Evolutionary conservation across 129 eudicot species (phyloP).

Genomic region (Tanacetum coccineum): DNA sequence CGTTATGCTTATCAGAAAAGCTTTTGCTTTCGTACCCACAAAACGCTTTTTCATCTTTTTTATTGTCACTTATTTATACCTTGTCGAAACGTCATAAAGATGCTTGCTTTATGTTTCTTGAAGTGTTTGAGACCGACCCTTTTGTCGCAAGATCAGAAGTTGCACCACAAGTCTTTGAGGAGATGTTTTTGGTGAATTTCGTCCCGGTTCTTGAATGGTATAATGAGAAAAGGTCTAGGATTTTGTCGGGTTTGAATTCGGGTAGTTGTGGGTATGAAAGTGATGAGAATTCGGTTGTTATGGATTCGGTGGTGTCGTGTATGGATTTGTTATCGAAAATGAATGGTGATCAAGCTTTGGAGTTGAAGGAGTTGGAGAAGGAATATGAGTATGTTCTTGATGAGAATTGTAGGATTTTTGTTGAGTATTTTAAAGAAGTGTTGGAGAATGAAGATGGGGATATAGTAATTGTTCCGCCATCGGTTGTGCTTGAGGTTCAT

Average conservation of each 20-base stretch:
- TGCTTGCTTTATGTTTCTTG: slow-evolving; percentile 41
- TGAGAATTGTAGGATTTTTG: slow-evolving; percentile 60
- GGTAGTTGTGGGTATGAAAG: slow-evolving; percentile 38
- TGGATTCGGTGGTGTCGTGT: slow-evolving; percentile 50
- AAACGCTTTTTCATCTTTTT: slow-evolving; percentile 50
- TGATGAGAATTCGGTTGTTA: slow-evolving; percentile 49
- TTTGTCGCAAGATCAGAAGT: slow-evolving; percentile 48
- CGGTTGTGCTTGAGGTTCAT: slow-evolving; percentile 34
- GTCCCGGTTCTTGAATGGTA: slow-evolving; percentile 62
- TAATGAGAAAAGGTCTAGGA: slow-evolving; percentile 43
- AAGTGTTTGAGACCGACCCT: slow-evolving; percentile 41
- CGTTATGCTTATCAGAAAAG: slow-evolving; percentile 59
- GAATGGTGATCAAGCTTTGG: slow-evolving; percentile 58
- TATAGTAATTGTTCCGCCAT: slow-evolving; percentile 42
- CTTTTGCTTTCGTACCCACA: slow-evolving; percentile 47
- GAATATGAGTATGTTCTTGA: slow-evolving; percentile 66
- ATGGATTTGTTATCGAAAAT: slow-evolving; percentile 44
- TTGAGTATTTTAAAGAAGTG: slow-evolving; percentile 50
- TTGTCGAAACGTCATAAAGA: slow-evolving; percentile 36
- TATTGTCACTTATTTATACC: slow-evolving; percentile 44
- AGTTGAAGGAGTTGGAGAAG: slow-evolving; percentile 68
- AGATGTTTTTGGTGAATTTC: slow-evolving; percentile 54
- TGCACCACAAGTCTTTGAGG: slow-evolving; percentile 62
- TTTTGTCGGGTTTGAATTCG: slow-evolving; percentile 38
- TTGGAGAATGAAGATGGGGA: slow-evolving; percentile 42